A percentile compares a stretch with the other conserved stretches of the same genome.
These are phyloP conservation scores for Leishmania arabica DNA, from an alignment of 208 protist species.

Conservation along the genomic window DNA sequence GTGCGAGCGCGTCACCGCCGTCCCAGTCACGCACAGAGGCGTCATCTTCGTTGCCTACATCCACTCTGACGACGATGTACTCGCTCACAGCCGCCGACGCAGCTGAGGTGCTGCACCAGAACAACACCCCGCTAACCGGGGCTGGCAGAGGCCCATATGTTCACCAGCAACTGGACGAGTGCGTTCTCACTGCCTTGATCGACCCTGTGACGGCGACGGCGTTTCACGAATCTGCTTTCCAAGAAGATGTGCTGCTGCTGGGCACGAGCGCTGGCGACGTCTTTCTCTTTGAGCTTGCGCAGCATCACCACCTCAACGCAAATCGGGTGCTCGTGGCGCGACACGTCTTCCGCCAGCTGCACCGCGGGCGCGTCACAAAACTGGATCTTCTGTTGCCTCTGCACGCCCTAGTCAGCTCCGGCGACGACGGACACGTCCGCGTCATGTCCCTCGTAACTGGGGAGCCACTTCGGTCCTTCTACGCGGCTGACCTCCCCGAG, in stretches of 20 bases:
- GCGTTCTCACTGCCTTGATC: conserved; percentile 63
- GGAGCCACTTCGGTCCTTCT: conserved; percentile 46
- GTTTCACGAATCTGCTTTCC: conserved; percentile 52
- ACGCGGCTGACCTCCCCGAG: conserved; percentile 27
- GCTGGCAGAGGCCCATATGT: conserved; percentile 55
- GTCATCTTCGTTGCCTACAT: neutral
- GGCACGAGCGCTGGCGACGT: conserved; percentile 63
- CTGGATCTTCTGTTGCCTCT: conserved; percentile 61
- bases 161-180: conserved; percentile 58
- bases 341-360: conserved; percentile 32
- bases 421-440: conserved; percentile 66
- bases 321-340: conserved; percentile 37
- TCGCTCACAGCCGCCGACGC: conserved; percentile 41
- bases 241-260: conserved; percentile 79
- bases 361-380: conserved; percentile 65
- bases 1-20: neutral
- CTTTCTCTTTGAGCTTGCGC: conserved; percentile 55
- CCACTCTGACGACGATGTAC: conserved; percentile 15
- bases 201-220: conserved; percentile 61
- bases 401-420: conserved; percentile 63
- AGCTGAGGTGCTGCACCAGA: conserved; percentile 40
- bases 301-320: conserved; percentile 42
- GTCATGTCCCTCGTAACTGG: conserved; percentile 74
- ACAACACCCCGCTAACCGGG: conserved; percentile 46
- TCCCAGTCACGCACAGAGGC: no score